A percentile compares a stretch with the other conserved stretches of the same genome.
phyloP scores from a whole-genome alignment of 2,329 filamentous ascomycete genomes.

The Emericellopsis cladophorae region DNA sequence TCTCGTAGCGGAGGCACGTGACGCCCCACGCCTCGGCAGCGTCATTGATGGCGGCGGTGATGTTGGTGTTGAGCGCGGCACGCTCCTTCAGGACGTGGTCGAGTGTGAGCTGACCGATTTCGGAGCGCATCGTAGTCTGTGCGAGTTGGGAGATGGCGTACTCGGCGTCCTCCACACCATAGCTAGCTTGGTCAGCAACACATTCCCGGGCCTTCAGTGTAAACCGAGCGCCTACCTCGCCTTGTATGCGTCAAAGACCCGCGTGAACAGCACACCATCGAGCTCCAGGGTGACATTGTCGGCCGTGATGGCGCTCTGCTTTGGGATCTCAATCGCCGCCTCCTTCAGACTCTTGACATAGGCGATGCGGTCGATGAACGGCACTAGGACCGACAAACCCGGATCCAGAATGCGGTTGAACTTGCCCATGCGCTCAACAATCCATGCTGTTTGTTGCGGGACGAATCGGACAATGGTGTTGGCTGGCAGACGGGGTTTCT shows the following conservation, averaged over 20 bases:
- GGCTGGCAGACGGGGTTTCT: conserved; percentile 61
- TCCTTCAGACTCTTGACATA: conserved; percentile 98
- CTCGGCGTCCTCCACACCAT: conserved; percentile 95
- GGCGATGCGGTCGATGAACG: conserved; percentile 87
- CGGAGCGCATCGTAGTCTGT: conserved; percentile 96
- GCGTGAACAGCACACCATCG: conserved; percentile 88
- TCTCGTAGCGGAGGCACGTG: conserved; percentile 92
- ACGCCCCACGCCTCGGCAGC: conserved; percentile 96
- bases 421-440: conserved; percentile 98
- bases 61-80: conserved; percentile 90
- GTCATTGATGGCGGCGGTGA: conserved; percentile 97
- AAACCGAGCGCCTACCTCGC: conserved; percentile 51
- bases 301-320: conserved; percentile 93
- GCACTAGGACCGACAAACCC: conserved; percentile 76
- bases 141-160: conserved; percentile 97
- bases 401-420: conserved; percentile 90
- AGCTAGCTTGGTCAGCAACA: conserved; percentile 41
- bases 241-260: conserved; percentile 97
- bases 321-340: conserved; percentile 89
- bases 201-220: not conserved
- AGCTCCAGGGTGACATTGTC: conserved; percentile 97
- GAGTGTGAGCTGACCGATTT: conserved; percentile 91
- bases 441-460: conserved; percentile 99
- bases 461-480: conserved; percentile 96
- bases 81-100: conserved; percentile 98